Evolutionary conservation across 106 monocot genomes (phyloP), one percentile per base, ranked within the genome.

Genomic region (Narthecium ossifragum): DNA sequence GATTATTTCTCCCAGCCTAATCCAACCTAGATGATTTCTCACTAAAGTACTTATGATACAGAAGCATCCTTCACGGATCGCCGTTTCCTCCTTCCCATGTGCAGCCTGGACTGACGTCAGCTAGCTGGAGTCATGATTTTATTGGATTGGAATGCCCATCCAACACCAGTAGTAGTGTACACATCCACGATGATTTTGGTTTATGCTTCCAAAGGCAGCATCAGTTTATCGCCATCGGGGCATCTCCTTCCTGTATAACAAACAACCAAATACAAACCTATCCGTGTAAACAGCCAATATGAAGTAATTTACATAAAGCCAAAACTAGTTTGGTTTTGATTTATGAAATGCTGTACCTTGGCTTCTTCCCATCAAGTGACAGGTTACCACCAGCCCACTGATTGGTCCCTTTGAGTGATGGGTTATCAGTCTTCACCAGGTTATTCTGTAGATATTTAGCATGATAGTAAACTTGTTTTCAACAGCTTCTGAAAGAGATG

Each of bases 191-290:
- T n/a, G 18, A 43, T 4, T 11, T 13, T 43, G 43, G 12, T 17
- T 43, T 18, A 17, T 43, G 2, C 11, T 18, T 17, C 18, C 43
- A 43, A 43, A 17, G 17, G 18, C 18, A 17, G 4, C 4, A 43
- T 4, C 43, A 22, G 21, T 31, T 56, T 43, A 73, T 61, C 66
- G 37, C 73, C 73, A 73, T 23, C 60, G 49, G 8, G 73, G 73
- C 45, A 43, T 53, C 26, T 52, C 53, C 61, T 51, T 49, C 66
- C 73, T 73, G 73, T 20, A 45, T 25, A 5, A 53, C 24, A 61
- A 60, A 13, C 43, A 43, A 17, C 15, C 39, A 43, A 2, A 17
- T 5, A 37, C 5, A 17, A 4, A 43, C 18, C 1, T 18, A 17
- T 43, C 18, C 14, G 43, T 43, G 14, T 17, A 13, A 6, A 43